Conservation (phyloP, 352 stramenopile species). For the Globisporangium solare region DNA sequence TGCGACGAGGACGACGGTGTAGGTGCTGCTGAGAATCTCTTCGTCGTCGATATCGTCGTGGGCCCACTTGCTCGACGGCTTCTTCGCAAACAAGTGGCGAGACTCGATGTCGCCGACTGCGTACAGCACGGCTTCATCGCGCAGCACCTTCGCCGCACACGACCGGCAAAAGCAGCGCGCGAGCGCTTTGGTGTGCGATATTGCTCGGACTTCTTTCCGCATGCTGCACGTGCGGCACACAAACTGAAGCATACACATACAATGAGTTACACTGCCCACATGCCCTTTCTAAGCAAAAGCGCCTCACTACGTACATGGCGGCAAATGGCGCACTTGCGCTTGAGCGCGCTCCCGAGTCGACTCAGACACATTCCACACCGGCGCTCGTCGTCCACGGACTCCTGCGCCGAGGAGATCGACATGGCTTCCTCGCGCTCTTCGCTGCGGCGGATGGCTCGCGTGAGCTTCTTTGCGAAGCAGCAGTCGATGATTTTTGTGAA, state of each 20-base stretch:
- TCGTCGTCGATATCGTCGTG: constrained; percentile 41
- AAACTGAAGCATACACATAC: not conserved
- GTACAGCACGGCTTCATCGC: constrained; percentile 45
- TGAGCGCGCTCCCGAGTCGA: constrained; percentile 15
- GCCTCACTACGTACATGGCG: constrained; percentile 20
- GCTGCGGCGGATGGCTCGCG: constrained; percentile 28
- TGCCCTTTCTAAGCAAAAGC: not conserved
- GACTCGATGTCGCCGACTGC: constrained; percentile 32
- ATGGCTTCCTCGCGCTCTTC: constrained; percentile 24
- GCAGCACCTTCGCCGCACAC: constrained; percentile 47
- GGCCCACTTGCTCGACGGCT: constrained; percentile 21
- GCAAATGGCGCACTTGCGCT: constrained; percentile 48
- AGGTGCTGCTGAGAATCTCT: constrained; percentile 16
- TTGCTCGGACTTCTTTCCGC: constrained; percentile 37
- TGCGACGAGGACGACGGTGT: constrained; percentile 26
- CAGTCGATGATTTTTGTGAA: constrained; percentile 39
- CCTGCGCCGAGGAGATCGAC: constrained; percentile 27
- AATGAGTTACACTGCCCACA: too few relatives aligned
- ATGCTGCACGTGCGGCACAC: constrained; percentile 45
- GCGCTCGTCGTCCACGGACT: constrained; percentile 25
- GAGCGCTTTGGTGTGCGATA: constrained; percentile 11
- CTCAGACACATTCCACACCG: constrained; percentile 54
- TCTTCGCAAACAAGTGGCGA: not conserved
- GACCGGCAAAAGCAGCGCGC: constrained; percentile 57
- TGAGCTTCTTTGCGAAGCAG: constrained; percentile 59